Conservation (phyloP, 2,329 filamentous ascomycete species). For the Mycosphaerella sp. region DNA sequence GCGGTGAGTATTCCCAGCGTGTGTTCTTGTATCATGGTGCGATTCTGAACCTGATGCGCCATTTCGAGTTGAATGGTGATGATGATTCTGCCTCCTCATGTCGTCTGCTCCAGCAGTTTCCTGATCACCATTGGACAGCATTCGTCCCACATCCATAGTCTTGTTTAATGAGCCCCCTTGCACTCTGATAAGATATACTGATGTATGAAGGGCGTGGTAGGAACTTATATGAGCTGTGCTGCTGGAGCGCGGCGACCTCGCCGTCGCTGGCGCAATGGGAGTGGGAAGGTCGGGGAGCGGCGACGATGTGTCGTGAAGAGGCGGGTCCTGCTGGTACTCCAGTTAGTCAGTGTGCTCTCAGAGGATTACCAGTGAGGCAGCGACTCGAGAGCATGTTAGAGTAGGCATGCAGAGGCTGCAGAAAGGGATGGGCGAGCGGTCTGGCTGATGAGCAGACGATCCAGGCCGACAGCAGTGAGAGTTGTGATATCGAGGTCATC, state of each 20-base stretch:
- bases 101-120: conserved; percentile 22
- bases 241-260: conserved; percentile 17
- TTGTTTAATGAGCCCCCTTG: conserved; percentile 10
- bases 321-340: conserved; percentile 7
- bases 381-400: conserved; percentile 1
- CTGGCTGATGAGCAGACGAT: conserved; percentile 17
- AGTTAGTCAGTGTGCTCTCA: conserved; percentile 6
- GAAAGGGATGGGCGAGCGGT: conserved; percentile 22
- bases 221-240: conserved; percentile 7
- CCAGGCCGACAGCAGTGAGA: conserved; percentile 9
- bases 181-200: conserved; percentile 4
- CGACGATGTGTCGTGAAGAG: conserved; percentile 5
- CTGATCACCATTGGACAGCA: conserved; percentile 29
- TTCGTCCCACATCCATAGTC: conserved; percentile 36
- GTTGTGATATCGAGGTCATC: conserved; percentile 22
- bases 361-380: not conserved
- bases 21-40: conserved; percentile 10
- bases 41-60: conserved; percentile 18
- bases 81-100: conserved; percentile 30
- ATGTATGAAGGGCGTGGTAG: conserved; percentile 14
- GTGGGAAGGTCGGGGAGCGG: conserved; percentile 11
- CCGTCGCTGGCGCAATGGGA: conserved; percentile 31
- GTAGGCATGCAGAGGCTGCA: conserved; percentile 10
- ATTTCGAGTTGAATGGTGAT: conserved; percentile 34
- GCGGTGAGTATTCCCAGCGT: conserved; percentile 19